These are phyloP conservation scores for Phaffia tasmanica DNA, from an alignment of 768 basidiomycete species.

Conservation along the genomic window DNA sequence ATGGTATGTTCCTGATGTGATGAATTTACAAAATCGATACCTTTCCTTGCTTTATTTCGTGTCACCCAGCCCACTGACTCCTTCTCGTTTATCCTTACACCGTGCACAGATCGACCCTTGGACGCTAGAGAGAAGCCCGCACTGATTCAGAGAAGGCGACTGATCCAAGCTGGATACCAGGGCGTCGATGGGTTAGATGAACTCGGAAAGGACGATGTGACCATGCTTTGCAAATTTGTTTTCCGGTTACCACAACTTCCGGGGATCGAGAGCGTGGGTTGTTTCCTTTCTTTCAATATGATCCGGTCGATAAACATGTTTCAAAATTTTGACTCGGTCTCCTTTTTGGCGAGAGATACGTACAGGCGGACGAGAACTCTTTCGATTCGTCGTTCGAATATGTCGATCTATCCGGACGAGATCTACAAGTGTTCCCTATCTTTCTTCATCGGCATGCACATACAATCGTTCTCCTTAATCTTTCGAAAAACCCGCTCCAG, in stretches of 20 bases:
- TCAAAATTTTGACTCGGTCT: constrained; percentile 41
- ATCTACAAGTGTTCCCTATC: constrained; percentile 79
- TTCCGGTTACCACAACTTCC: constrained; percentile 53
- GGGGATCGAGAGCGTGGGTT: constrained; percentile 35
- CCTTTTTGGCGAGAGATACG: constrained; percentile 37
- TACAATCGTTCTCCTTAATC: constrained; percentile 67
- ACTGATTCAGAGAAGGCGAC: constrained; percentile 64
- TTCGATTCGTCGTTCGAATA: constrained; percentile 57
- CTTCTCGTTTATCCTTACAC: neutral
- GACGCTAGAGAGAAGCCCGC: constrained; percentile 71
- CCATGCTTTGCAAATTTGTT: constrained; percentile 77
- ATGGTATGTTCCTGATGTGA: constrained; percentile 39
- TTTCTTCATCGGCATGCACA: constrained; percentile 72
- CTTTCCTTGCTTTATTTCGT: neutral
- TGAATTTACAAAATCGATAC: neutral
- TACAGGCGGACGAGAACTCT: constrained; percentile 60
- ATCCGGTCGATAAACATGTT: neutral
- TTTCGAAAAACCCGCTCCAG: constrained; percentile 89
- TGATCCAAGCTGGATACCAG: constrained; percentile 79
- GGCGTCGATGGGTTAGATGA: constrained; percentile 64
- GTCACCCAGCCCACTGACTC: neutral
- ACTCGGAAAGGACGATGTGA: constrained; percentile 63
- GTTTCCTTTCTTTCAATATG: neutral
- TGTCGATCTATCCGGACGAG: constrained; percentile 68
- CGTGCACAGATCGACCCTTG: constrained; percentile 61